Conservation (phyloP, 2,329 filamentous ascomycete genomes). For the Hypoxylon sp. region DNA sequence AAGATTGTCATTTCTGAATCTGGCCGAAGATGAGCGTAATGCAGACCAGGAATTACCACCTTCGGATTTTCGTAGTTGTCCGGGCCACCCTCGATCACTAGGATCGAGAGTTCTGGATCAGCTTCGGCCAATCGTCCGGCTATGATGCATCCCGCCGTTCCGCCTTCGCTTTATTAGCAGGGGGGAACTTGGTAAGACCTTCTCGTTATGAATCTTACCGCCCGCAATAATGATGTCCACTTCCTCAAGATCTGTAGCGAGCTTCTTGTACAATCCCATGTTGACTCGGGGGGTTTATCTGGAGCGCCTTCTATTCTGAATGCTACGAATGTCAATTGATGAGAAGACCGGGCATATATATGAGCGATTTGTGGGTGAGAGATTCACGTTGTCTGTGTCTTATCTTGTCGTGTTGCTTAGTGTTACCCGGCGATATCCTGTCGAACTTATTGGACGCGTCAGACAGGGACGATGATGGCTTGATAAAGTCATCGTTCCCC, state of each 20-base stretch:
- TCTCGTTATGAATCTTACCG: constrained; percentile 38
- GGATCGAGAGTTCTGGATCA: constrained; percentile 39
- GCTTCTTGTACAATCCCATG: constrained; percentile 48
- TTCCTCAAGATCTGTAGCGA: constrained; percentile 42
- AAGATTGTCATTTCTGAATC: constrained; percentile 61
- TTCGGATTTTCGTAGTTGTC: constrained; percentile 33
- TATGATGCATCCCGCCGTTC: constrained; percentile 40
- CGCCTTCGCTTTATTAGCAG: constrained; percentile 31
- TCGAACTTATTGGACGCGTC: background rate
- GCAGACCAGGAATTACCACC: constrained; percentile 63
- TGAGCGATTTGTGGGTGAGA: background rate
- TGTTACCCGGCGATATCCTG: background rate
- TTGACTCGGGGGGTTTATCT: background rate
- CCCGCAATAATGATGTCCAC: constrained; percentile 52
- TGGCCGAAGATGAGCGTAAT: constrained; percentile 61
- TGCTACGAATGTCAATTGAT: background rate
- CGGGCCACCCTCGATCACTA: constrained; percentile 38
- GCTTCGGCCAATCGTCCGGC: constrained; percentile 38
- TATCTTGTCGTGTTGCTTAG: background rate
- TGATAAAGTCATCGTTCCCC: background rate
- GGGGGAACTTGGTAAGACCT: background rate
- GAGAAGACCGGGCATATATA: background rate
- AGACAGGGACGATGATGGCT: background rate
- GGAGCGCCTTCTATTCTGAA: background rate
- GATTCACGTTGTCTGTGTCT: background rate